phyloP scores from a whole-genome alignment of 2,329 filamentous ascomycete species.

The Aspergillus sp. region DNA sequence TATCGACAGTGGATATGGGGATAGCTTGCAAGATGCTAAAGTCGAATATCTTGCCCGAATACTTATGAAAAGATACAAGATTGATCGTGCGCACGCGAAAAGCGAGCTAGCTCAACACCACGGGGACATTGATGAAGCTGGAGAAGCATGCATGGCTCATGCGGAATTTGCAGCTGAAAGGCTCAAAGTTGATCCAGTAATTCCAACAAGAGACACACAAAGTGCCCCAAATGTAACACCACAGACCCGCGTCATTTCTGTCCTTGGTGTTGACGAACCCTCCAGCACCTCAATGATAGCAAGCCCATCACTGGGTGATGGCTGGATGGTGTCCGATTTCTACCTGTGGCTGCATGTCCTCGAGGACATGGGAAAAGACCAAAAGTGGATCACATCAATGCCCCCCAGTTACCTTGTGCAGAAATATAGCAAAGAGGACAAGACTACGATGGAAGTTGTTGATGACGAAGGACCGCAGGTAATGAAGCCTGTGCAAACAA shows the following conservation, averaged over 20 bases:
- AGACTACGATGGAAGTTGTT: conserved; percentile 1
- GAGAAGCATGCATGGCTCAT: background rate
- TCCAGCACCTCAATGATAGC: background rate
- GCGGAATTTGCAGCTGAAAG: background rate
- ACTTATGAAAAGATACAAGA: conserved; percentile 1
- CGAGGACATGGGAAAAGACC: conserved; percentile 5
- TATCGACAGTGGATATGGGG: conserved; percentile 1
- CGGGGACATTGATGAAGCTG: conserved; percentile 1
- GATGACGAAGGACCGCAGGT: background rate
- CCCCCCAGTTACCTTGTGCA: conserved; percentile 4
- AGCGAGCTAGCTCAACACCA: background rate
- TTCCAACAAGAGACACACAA: conserved; percentile 7
- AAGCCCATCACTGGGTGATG: conserved; percentile 5
- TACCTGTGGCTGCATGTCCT: conserved; percentile 8
- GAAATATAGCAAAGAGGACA: conserved; percentile 5
- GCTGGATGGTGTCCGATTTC: conserved; percentile 10
- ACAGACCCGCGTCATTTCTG: conserved; percentile 5
- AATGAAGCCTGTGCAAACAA: conserved; percentile 1
- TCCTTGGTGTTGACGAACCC: conserved; percentile 5
- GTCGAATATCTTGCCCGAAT: background rate
- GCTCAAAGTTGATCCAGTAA: background rate
- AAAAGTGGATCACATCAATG: conserved; percentile 7
- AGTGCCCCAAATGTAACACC: conserved; percentile 5
- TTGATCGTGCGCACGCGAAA: conserved; percentile 2
- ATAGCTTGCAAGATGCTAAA: background rate